Evolutionary conservation across 2,329 filamentous ascomycete genomes (phyloP), one percentile per base, ranked within the genome.

Genomic region (Aspergillus thermomutatus): DNA sequence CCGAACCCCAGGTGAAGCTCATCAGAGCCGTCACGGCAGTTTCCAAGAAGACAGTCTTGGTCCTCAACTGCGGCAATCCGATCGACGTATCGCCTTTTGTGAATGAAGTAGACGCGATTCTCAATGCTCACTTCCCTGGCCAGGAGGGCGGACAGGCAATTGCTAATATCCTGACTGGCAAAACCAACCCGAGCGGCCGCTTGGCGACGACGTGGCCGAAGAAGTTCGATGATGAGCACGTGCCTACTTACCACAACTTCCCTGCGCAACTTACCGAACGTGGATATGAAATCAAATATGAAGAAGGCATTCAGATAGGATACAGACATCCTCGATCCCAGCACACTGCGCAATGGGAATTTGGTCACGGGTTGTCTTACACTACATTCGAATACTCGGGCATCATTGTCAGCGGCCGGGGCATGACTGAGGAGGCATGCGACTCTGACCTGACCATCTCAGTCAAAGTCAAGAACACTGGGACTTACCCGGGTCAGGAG

Each of bases 61-160:
- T 60, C 0, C 54, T 64, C 11, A 53, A 59, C 45, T 62, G 59
- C 26, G 61, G 62, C 2, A 63, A 63, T 23, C 59, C 62, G 6
- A 62, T 64, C 28, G 60, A 62, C 40, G 49, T 64, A 10, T 54
- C 52, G 26, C 46, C 45, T 2, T 54, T 54, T 31, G 47, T 14
- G 51, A 28, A 83, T 59, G 73, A 78, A 23, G 85, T 87, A 2
- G 82, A 87, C 3, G 82, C 87, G 4, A 84, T 91, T 37, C 66
- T 91, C 1, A 88, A 91, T 68, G 82, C 84, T 0, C 88, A 85
- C 85, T 88, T 87, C 64, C 83, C 86, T 69, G 85, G 87, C 3
- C 83, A 88, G 68, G 85, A 89, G 72, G 83, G 85, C 1, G 86
- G 86, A 1, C 86, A 88, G 63, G 84, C 84, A 0, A 77, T 89